Base-by-base conservation (phyloP, 306 rosid genomes). In the Abrus pulchellus region DNA sequence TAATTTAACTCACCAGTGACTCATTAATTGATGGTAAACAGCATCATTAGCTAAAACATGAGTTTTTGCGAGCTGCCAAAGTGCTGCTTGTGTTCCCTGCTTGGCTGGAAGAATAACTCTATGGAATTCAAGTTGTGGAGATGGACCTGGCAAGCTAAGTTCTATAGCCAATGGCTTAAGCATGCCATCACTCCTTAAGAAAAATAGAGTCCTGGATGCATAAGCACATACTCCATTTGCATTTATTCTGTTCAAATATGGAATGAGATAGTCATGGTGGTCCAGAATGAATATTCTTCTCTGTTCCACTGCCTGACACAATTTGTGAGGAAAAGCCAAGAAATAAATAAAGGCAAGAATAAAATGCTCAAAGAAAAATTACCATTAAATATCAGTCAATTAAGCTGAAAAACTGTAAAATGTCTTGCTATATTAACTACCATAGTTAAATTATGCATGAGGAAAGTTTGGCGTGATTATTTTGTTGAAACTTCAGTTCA, bases 61-160 rank as follows among this genome's bases (percentile, higher is more conserved):
- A 78, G 97, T 80, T 79, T 91, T 91, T 69, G 97, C 92, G 20
- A 88, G 90, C 13, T 88, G 92, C 98, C 98, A 93, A 43, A 91
- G 68, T 61, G 94, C 93, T 75, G 92, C 90, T 68, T 90, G 92
- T 36, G 43, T 60, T 44, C 90, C 97, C 34, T 83, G 81, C 68
- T 82, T 79, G 12, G 89, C 87, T 43, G 94, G 98, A 76, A 80
- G 57, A 79, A 84, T 69, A n/a, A 80, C 88, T 54, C 85, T 75
- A 1, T 68, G 73, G 48, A 44, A 43, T 87, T 81, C 90, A 14
- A 33, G 48, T 59, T 65, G 54, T 0, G 41, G 10, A 45, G 33
- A 20, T 9, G 45, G n/a, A 8, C 47, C 82, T 6, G 93, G 90
- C 75, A 93, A 83, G 75, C 90, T 87, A 45, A 93, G 93, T 83